A percentile compares a stretch with the other conserved stretches of the same genome.
Evolutionary conservation across 2,329 filamentous ascomycete genomes (phyloP).

Genomic region (Sporothrix globosa): DNA sequence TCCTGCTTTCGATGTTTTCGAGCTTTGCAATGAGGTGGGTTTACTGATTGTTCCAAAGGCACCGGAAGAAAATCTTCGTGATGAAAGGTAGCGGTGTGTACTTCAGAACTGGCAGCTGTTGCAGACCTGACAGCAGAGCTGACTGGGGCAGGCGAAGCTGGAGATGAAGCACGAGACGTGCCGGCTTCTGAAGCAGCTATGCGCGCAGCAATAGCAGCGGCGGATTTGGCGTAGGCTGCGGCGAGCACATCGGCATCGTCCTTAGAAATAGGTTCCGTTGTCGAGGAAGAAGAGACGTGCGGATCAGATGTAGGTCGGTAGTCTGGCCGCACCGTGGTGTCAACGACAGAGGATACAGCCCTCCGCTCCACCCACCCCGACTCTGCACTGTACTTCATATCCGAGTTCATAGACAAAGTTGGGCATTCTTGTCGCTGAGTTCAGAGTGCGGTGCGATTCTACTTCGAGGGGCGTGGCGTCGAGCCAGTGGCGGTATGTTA

Average conservation of each 20-base stretch:
- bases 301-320: not conserved
- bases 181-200: not conserved
- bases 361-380: not conserved
- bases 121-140: not conserved
- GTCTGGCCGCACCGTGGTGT: not conserved
- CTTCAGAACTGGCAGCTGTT: not conserved
- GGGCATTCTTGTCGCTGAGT: not conserved
- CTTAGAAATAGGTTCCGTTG: not conserved
- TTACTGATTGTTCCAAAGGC: too few relatives aligned
- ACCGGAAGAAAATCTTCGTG: not conserved
- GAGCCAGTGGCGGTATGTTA: not conserved
- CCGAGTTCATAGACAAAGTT: not conserved
- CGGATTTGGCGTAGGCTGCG: slow-evolving; percentile 1
- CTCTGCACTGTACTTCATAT: not conserved
- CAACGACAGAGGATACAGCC: not conserved
- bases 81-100: not conserved
- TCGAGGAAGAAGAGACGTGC: not conserved
- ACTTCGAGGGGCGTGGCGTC: not conserved
- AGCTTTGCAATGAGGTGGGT: not conserved
- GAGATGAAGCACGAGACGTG: not conserved
- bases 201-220: not conserved
- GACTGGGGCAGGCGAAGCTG: not conserved
- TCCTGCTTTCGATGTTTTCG: not conserved
- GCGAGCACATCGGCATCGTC: not conserved
- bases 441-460: not conserved